A percentile compares a stretch with the other conserved stretches of the same genome.
These are phyloP conservation scores for Cladosporium velox DNA, from an alignment of 2,329 filamentous ascomycete genomes.

Conservation along the genomic window DNA sequence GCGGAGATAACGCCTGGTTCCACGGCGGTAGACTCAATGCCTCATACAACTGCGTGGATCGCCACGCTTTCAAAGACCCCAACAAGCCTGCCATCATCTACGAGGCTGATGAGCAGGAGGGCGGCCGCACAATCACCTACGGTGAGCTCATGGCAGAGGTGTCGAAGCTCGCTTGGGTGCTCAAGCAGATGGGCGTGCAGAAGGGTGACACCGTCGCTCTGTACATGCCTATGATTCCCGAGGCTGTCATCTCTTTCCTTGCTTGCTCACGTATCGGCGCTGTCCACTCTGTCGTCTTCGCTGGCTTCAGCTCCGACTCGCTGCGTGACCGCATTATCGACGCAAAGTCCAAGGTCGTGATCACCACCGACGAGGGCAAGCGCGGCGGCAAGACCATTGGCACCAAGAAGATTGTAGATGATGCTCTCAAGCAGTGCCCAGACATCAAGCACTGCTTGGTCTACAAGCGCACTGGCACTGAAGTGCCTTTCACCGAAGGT, in stretches of 20 bases:
- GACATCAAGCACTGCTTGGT: conserved; percentile 83
- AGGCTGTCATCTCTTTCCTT: conserved; percentile 87
- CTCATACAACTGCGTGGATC: conserved; percentile 95
- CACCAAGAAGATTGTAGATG: conserved; percentile 99
- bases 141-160: conserved; percentile 91
- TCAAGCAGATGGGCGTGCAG: conserved; percentile 93
- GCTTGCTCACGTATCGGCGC: conserved; percentile 91
- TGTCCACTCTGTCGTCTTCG: conserved; percentile 96
- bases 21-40: conserved; percentile 91
- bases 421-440: conserved; percentile 93
- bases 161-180: conserved; percentile 78
- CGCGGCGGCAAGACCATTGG: conserved; percentile 95
- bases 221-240: conserved; percentile 98
- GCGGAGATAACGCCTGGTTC: conserved; percentile 93
- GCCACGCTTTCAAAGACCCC: conserved; percentile 93
- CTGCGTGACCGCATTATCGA: conserved; percentile 93
- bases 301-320: conserved; percentile 95
- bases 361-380: conserved; percentile 97
- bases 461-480: conserved; percentile 90
- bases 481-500: conserved; percentile 85
- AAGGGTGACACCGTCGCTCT: conserved; percentile 97
- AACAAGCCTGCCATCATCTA: conserved; percentile 96
- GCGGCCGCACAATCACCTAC: conserved; percentile 90
- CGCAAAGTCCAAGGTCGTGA: conserved; percentile 86
- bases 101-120: conserved; percentile 86